A percentile compares a stretch with the other conserved stretches of the same genome.
Evolutionary conservation across 116 monocot species (phyloP).

Genomic region (Posidonia oceanica): DNA sequence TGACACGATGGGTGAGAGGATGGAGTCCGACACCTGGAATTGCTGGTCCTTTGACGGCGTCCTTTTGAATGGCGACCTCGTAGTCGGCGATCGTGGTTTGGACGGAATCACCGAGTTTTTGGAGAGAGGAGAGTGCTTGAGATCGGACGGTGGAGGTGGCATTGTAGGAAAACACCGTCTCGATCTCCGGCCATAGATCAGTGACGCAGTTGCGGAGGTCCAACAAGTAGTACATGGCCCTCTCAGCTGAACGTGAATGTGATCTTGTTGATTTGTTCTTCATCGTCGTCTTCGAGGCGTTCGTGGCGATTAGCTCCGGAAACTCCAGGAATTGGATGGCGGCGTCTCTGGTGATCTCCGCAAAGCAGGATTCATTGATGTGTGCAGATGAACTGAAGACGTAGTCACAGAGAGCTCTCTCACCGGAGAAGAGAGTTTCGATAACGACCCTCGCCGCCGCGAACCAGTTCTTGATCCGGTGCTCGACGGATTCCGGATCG

Average conservation of each 20-base stretch:
- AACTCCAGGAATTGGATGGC: slow-evolving; percentile 37
- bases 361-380: slow-evolving; percentile 40
- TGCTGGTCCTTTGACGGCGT: slow-evolving; percentile 17
- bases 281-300: neutral
- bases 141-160: slow-evolving; percentile 22
- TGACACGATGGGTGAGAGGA: slow-evolving; percentile 37
- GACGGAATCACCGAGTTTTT: slow-evolving; percentile 27
- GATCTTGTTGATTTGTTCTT: slow-evolving; percentile 36
- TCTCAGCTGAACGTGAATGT: slow-evolving; percentile 35
- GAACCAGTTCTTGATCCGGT: slow-evolving; percentile 40
- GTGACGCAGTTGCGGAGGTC: too few species aligned
- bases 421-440: slow-evolving; percentile 27
- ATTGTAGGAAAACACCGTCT: slow-evolving; percentile 29
- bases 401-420: slow-evolving; percentile 35
- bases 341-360: slow-evolving; percentile 25
- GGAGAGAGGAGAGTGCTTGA: neutral
- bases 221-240: slow-evolving; percentile 18
- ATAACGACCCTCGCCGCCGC: slow-evolving; percentile 22
- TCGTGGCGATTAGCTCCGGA: slow-evolving; percentile 24
- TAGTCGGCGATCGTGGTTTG: slow-evolving; percentile 31
- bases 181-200: slow-evolving; percentile 14
- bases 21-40: slow-evolving; percentile 42
- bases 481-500: slow-evolving; percentile 31
- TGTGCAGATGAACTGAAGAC: slow-evolving; percentile 33
- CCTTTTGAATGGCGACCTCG: slow-evolving; percentile 41